Evolutionary conservation across 208 protist genomes (phyloP).

Genomic region (Crithidia expoeki): DNA sequence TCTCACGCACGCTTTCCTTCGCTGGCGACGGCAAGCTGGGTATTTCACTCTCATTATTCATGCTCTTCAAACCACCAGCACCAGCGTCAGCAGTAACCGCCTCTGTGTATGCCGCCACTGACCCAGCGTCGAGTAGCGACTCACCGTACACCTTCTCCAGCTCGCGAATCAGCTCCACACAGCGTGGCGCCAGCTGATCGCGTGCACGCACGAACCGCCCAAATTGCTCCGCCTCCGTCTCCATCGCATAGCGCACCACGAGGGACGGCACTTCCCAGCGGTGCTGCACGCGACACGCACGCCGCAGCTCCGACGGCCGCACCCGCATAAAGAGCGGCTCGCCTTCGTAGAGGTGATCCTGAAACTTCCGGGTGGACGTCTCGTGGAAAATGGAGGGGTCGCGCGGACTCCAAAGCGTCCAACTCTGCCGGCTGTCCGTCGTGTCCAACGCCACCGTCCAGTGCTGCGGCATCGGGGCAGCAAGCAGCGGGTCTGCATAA

Average conservation of each 20-base stretch:
- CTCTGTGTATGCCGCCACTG: conserved; percentile 5
- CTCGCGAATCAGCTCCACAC: conserved; percentile 45
- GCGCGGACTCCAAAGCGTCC: conserved; percentile 84
- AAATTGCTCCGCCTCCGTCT: conserved; percentile 48
- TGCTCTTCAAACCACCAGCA: too few species aligned
- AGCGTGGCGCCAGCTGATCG: conserved; percentile 38
- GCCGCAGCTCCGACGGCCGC: conserved; percentile 37
- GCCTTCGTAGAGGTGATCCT: conserved; percentile 88
- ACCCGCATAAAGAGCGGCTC: conserved; percentile 88
- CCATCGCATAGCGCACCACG: conserved; percentile 53
- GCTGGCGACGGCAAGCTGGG: too few species aligned
- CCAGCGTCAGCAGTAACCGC: background rate
- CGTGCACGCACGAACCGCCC: conserved; percentile 55
- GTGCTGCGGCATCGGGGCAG: conserved; percentile 65
- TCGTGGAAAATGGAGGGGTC: conserved; percentile 84
- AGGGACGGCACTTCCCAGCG: conserved; percentile 82
- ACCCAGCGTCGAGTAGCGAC: conserved; percentile 32
- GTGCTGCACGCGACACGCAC: conserved; percentile 47
- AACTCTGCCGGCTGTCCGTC: conserved; percentile 62
- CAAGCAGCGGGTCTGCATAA: conserved; percentile 49
- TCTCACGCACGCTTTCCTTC: too few species aligned
- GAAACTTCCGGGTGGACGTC: conserved; percentile 77
- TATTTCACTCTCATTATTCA: too few species aligned
- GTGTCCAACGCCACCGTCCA: conserved; percentile 74
- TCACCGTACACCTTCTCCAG: conserved; percentile 74